A percentile compares a stretch with the other conserved stretches of the same genome.
phyloP scores from a whole-genome alignment of 2,329 filamentous ascomycete genomes.

The Camptophora hylomeconis region DNA sequence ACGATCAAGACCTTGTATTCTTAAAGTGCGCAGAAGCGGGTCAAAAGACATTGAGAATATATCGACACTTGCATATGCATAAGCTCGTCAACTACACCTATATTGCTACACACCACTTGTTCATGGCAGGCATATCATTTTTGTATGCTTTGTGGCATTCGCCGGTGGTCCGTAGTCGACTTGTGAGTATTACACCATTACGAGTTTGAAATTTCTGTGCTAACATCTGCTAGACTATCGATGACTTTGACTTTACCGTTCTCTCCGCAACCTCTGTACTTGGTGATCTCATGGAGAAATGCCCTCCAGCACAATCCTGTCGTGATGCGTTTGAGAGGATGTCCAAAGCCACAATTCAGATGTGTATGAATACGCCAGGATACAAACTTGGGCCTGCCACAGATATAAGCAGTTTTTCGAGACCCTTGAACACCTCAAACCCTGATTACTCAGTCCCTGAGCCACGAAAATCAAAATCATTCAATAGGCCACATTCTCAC shows the following conservation, averaged over 20 bases:
- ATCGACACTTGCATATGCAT: slow-evolving; percentile 75
- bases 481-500: slow-evolving; percentile 16
- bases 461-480: no score
- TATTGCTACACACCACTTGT: slow-evolving; percentile 86
- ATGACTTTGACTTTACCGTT: slow-evolving; percentile 96
- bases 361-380: slow-evolving; percentile 78
- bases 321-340: slow-evolving; percentile 90
- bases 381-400: slow-evolving; percentile 50
- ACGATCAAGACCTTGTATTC: slow-evolving; percentile 81
- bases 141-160: slow-evolving; percentile 97
- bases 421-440: no score
- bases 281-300: slow-evolving; percentile 83
- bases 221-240: slow-evolving; percentile 47
- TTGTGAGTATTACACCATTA: slow-evolving; percentile 46
- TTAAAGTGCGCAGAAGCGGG: slow-evolving; percentile 91
- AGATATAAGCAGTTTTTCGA: no score
- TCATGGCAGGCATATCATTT: slow-evolving; percentile 94
- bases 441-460: no score
- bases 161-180: slow-evolving; percentile 66
- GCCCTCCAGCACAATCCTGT: slow-evolving; percentile 86
- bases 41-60: slow-evolving; percentile 80
- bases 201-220: slow-evolving; percentile 1
- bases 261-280: slow-evolving; percentile 87
- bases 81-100: slow-evolving; percentile 94
- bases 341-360: slow-evolving; percentile 87